These are phyloP conservation scores for Sugiyamaella americana DNA, from an alignment of 805 yeast genomes.

Conservation along the genomic window DNA sequence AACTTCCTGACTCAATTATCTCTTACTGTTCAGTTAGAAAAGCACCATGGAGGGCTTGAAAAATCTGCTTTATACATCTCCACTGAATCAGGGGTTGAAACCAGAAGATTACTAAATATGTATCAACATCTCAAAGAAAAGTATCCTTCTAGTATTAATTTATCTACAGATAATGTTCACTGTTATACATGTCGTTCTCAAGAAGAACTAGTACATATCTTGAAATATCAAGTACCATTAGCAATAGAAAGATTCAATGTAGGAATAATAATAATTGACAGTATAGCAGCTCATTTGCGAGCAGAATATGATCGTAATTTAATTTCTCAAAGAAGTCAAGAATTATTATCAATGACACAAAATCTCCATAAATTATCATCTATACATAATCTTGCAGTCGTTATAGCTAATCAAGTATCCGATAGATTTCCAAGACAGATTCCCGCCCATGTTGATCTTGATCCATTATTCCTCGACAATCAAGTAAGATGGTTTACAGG, in stretches of 20 bases:
- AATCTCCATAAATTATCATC: constrained; percentile 46
- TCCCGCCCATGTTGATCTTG: constrained; percentile 27
- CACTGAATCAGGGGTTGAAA: constrained; percentile 70
- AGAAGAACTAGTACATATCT: constrained; percentile 67
- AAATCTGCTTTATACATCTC: constrained; percentile 60
- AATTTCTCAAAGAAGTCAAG: constrained; percentile 33
- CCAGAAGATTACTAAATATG: constrained; percentile 54
- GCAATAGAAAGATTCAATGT: constrained; percentile 40
- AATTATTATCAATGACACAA: constrained; percentile 34
- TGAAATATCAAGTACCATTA: constrained; percentile 62
- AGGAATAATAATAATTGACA: constrained; percentile 65
- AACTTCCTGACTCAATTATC: constrained; percentile 67
- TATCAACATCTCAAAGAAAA: constrained; percentile 28
- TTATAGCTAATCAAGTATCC: constrained; percentile 75
- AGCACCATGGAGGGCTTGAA: constrained; percentile 42
- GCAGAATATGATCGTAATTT: constrained; percentile 41
- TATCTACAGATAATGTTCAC: constrained; percentile 37
- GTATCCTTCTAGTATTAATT: constrained; percentile 10
- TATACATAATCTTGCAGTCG: constrained; percentile 49
- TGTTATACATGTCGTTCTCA: constrained; percentile 59
- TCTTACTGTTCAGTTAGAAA: constrained; percentile 49
- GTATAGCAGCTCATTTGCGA: constrained; percentile 71
- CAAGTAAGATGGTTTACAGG: constrained; percentile 72
- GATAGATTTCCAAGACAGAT: constrained; percentile 40
- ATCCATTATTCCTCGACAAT: constrained; percentile 46